Conservation (phyloP, 176 grass and related monocot species). For the Lolium multiflorum region DNA sequence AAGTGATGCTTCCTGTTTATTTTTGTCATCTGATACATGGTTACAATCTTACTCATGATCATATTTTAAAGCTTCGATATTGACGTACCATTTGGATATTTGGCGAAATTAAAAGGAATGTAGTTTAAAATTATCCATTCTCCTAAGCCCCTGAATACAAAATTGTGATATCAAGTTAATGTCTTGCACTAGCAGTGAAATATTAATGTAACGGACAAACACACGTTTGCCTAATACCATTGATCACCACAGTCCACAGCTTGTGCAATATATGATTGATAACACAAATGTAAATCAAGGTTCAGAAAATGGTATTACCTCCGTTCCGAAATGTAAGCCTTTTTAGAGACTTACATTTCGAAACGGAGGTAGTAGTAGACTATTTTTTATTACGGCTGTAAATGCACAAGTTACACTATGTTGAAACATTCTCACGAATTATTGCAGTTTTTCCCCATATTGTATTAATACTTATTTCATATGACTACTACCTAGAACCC, state of each 20-base stretch:
- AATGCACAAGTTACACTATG: background rate
- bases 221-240: conserved; percentile 6
- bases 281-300: conserved; percentile 5
- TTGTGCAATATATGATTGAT: conserved; percentile 15
- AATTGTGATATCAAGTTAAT: conserved; percentile 4
- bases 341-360: too few species aligned
- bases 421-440: background rate
- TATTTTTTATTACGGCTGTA: background rate
- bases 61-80: background rate
- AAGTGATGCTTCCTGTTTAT: background rate
- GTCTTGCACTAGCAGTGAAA: background rate
- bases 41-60: background rate
- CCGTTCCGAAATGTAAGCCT: too few species aligned
- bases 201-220: background rate
- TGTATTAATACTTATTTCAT: background rate
- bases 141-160: background rate
- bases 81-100: background rate
- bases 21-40: conserved; percentile 4
- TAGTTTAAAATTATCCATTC: background rate
- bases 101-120: background rate
- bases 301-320: background rate
- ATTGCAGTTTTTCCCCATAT: background rate
- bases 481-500: conserved; percentile 1
- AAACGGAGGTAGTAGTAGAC: background rate
- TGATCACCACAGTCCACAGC: background rate